Percentiles rank a stretch among this genome's conserved stretches.
Evolutionary conservation across 306 rosid species (phyloP).

Genomic region (Dalbergia cultrata): DNA sequence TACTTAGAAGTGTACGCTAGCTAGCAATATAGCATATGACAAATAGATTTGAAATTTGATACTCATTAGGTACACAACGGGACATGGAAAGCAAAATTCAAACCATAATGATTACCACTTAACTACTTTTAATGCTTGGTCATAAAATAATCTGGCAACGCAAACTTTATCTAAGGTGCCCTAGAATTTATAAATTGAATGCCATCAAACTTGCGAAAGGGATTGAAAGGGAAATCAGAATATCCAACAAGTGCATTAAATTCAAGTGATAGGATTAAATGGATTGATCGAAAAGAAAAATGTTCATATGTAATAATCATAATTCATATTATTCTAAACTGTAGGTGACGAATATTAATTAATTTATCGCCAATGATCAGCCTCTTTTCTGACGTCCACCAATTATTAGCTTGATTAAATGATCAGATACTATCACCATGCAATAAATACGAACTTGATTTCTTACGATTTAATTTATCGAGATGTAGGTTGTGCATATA

Average conservation of each 20-base stretch:
- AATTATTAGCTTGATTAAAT: neutral
- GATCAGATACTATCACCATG: neutral
- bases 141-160: neutral
- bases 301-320: neutral
- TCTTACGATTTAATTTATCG: neutral
- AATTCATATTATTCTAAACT: neutral
- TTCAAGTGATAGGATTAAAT: neutral
- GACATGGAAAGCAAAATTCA: conserved; percentile 50
- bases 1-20: conserved; percentile 38
- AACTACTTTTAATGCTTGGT: conserved; percentile 26
- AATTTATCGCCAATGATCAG: neutral
- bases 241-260: neutral
- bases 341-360: neutral
- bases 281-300: neutral
- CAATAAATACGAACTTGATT: neutral
- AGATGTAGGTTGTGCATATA: neutral
- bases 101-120: conserved; percentile 52
- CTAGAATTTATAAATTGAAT: conserved; percentile 5
- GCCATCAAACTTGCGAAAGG: neutral
- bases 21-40: neutral
- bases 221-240: conserved; percentile 3
- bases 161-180: neutral
- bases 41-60: neutral
- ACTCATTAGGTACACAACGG: conserved; percentile 41
- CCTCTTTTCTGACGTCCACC: neutral